Evolutionary conservation across 495 filamentous ascomycete genomes (phyloP), one percentile per base, ranked within the genome.

Genomic region (Sporormia fimetaria): DNA sequence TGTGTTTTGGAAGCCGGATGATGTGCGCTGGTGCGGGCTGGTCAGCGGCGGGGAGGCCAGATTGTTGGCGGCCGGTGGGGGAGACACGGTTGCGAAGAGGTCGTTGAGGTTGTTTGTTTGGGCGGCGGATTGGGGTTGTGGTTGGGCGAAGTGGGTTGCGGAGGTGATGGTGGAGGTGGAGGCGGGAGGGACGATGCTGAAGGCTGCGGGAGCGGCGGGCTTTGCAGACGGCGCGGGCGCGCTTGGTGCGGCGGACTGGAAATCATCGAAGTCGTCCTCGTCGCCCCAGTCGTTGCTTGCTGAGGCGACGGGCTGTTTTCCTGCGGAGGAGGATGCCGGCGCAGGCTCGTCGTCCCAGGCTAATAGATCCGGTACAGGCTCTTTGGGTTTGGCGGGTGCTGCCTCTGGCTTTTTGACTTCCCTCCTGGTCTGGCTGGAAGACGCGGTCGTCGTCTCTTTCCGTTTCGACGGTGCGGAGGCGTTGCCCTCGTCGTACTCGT

Each of bases 191-290:
- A 68, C 61, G 22, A 77, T 66, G n/a, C n/a, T n/a, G 34, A 45
- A 37, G 61, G 63, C 11, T 65, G 60, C 16, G 59, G 56, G 14
- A 57, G 51, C 12, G 42, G 45, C 9, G 48, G 47, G 14, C 71
- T 65, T 3, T 62, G 57, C 38, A 28, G 28, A 47, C 14, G 25
- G 6, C 15, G 47, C n/a, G 11, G 50, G 22, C n/a, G 49, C 33
- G 27, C 32, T 17, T 35, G 26, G 50, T 6, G 12, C 85, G 77
- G 92, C 90, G n/a, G 86, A 87, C 61, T 93, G 85, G 71, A 96
- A 96, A 57, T 96, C 92, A 57, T 96, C 90, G 51, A 96, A 96
- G 35, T 96, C 92, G 51, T 98, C 90, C 51, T 98, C 88, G 45
- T 92, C 87, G 26, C 70, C 74, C 38, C 81, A 63, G 15, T 68